A percentile compares a stretch with the other conserved stretches of the same genome.
phyloP scores from a whole-genome alignment of 2,329 filamentous ascomycete species.

The Sporothrix dimorphospora region DNA sequence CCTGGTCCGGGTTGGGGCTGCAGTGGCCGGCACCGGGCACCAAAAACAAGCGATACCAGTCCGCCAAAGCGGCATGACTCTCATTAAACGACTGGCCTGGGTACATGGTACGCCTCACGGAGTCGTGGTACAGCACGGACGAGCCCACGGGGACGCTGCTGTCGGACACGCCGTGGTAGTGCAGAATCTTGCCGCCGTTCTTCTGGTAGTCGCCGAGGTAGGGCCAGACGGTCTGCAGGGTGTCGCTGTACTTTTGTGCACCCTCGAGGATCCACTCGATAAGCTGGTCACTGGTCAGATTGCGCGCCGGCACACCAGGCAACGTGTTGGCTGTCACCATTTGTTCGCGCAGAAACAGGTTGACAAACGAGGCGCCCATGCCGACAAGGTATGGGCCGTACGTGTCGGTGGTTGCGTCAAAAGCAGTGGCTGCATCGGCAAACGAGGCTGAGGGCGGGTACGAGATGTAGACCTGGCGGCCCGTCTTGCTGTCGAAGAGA shows the following conservation, averaged over 20 bases:
- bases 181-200: slow-evolving; percentile 54
- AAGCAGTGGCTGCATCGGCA: slow-evolving; percentile 42
- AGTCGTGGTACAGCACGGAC: slow-evolving; percentile 47
- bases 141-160: slow-evolving; percentile 51
- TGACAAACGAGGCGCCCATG: slow-evolving; percentile 42
- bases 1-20: slow-evolving; percentile 45
- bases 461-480: slow-evolving; percentile 42
- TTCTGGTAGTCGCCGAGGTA: slow-evolving; percentile 50
- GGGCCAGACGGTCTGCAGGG: slow-evolving; percentile 49
- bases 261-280: slow-evolving; percentile 53
- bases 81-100: slow-evolving; percentile 35
- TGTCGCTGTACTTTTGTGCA: slow-evolving; percentile 52
- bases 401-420: slow-evolving; percentile 38
- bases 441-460: slow-evolving; percentile 42
- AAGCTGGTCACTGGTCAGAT: slow-evolving; percentile 57
- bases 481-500: slow-evolving; percentile 41
- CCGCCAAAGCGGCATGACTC: slow-evolving; percentile 47
- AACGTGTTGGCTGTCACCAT: slow-evolving; percentile 32
- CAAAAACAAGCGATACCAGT: slow-evolving; percentile 42
- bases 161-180: slow-evolving; percentile 58
- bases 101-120: slow-evolving; percentile 54
- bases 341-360: slow-evolving; percentile 39
- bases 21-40: slow-evolving; percentile 57
- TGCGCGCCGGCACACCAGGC: slow-evolving; percentile 39
- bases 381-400: slow-evolving; percentile 36